phyloP scores from a whole-genome alignment of 2,329 filamentous ascomycete genomes.

The Claviceps purpurea region DNA sequence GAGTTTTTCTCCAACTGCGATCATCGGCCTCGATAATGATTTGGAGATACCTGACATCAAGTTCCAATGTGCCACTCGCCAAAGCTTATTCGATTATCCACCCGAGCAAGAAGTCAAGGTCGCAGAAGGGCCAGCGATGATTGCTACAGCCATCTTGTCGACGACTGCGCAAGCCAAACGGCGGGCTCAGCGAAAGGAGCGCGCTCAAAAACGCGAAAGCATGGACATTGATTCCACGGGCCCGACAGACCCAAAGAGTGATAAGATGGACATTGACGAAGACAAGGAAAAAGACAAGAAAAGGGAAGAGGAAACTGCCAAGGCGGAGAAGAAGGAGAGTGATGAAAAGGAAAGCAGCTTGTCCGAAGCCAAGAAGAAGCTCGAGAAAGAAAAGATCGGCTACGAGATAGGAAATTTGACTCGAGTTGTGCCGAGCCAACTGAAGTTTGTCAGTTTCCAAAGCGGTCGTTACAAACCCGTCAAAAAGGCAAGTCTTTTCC shows the following conservation, averaged over 20 bases:
- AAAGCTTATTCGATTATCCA: slow-evolving; percentile 94
- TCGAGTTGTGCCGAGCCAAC: slow-evolving; percentile 76
- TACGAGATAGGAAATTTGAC: slow-evolving; percentile 97
- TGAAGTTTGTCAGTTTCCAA: slow-evolving; percentile 92
- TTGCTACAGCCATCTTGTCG: slow-evolving; percentile 89
- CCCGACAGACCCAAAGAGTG: slow-evolving; percentile 46
- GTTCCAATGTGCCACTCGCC: slow-evolving; percentile 87
- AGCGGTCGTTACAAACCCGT: slow-evolving; percentile 86
- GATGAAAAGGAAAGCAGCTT: slow-evolving; percentile 30
- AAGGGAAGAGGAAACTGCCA: slow-evolving; percentile 35
- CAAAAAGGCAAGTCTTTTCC: slow-evolving; percentile 49
- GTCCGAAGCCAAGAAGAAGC: slow-evolving; percentile 67
- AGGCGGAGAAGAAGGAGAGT: slow-evolving; percentile 36
- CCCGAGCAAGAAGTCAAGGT: slow-evolving; percentile 92
- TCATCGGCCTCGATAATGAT: slow-evolving; percentile 89
- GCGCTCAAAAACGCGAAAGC: slow-evolving; percentile 75
- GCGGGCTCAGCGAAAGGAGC: slow-evolving; percentile 86
- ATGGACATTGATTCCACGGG: slow-evolving; percentile 86
- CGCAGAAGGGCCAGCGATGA: slow-evolving; percentile 83
- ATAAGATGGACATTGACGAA: slow-evolving; percentile 82
- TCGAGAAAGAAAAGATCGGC: slow-evolving; percentile 90
- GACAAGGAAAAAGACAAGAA: slow-evolving; percentile 50
- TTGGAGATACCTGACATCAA: slow-evolving; percentile 89
- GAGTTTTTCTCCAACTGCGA: slow-evolving; percentile 90
- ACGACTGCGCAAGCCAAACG: slow-evolving; percentile 96